Percentiles rank a stretch among this genome's conserved stretches.
Evolutionary conservation across 1,284 basidiomycete genomes (phyloP).

Genomic region (Kwoniella shivajii): DNA sequence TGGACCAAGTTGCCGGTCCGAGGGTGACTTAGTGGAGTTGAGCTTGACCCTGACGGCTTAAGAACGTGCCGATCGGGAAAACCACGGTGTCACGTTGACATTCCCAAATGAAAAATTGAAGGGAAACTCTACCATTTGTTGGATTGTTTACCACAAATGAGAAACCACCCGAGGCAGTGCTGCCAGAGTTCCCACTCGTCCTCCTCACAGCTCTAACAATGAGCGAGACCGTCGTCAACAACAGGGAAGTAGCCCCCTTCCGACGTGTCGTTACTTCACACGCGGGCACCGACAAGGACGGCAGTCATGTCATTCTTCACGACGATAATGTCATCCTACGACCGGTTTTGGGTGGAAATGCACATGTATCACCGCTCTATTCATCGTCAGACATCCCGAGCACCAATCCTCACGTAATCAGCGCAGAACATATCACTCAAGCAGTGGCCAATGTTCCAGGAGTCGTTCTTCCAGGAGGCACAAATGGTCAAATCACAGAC

Average conservation of each 20-base stretch:
- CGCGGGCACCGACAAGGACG: slow-evolving; percentile 21
- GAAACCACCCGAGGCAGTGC: too few species aligned
- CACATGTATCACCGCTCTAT: slow-evolving; percentile 38
- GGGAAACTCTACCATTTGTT: too few species aligned
- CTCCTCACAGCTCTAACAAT: too few species aligned
- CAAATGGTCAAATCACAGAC: slow-evolving; percentile 49
- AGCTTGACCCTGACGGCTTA: too few species aligned
- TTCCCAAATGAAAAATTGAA: too few species aligned
- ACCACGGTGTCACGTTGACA: too few species aligned
- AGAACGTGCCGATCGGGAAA: too few species aligned
- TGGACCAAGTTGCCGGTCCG: too few species aligned
- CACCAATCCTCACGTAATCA: slow-evolving; percentile 25
- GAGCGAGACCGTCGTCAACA: too few species aligned
- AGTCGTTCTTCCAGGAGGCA: slow-evolving; percentile 40
- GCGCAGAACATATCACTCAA: slow-evolving; percentile 19
- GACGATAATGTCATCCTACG: slow-evolving; percentile 28
- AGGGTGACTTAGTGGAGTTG: too few species aligned
- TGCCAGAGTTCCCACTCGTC: neutral
- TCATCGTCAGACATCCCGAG: slow-evolving; percentile 35
- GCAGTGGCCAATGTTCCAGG: slow-evolving; percentile 23
- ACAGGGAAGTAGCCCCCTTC: slow-evolving; percentile 18
- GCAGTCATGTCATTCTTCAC: slow-evolving; percentile 29
- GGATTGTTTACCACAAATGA: too few species aligned
- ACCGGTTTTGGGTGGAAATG: slow-evolving; percentile 29
- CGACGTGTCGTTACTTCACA: slow-evolving; percentile 48